Percentiles rank a stretch among this genome's conserved stretches.
Conservation (phyloP, 495 filamentous ascomycete genomes). For the Diplogelasinospora grovesii region DNA sequence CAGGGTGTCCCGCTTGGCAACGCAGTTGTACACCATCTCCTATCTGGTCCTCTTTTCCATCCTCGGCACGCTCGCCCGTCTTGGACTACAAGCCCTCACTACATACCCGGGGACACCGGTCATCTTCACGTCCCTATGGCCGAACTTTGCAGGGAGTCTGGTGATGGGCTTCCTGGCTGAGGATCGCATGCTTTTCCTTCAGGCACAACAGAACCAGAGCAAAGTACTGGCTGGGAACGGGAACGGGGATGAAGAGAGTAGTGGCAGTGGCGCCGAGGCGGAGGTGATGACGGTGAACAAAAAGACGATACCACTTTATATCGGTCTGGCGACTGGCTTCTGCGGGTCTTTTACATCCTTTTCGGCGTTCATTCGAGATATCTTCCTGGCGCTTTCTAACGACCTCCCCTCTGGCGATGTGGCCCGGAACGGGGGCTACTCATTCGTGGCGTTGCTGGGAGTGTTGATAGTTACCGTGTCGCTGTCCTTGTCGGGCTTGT, state of each 20-base stretch:
- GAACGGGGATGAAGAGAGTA: no score
- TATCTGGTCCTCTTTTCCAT: conserved; percentile 86
- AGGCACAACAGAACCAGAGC: conserved; percentile 29
- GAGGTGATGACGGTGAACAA: conserved; percentile 23
- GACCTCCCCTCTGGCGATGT: conserved; percentile 34
- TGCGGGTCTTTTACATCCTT: conserved; percentile 92
- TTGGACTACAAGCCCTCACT: conserved; percentile 77
- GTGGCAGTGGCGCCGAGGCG: no score
- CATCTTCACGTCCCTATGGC: conserved; percentile 73
- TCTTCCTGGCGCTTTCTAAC: conserved; percentile 79
- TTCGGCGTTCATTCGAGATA: conserved; percentile 80
- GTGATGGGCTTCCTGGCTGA: conserved; percentile 83
- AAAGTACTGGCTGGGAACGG: no score
- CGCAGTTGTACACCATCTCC: conserved; percentile 67
- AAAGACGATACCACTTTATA: conserved; percentile 83
- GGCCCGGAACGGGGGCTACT: conserved; percentile 68
- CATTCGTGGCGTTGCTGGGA: conserved; percentile 70
- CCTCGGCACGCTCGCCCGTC: conserved; percentile 74
- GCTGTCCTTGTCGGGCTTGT: conserved; percentile 60
- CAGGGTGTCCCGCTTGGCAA: conserved; percentile 49
- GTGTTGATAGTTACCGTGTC: conserved; percentile 62
- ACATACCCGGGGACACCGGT: conserved; percentile 77
- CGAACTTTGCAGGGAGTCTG: conserved; percentile 78
- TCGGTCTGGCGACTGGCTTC: conserved; percentile 88
- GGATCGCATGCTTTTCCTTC: conserved; percentile 68